Evolutionary conservation across 1,284 basidiomycete genomes (phyloP), one percentile per base, ranked within the genome.

Genomic region (Wallemia mellicola): DNA sequence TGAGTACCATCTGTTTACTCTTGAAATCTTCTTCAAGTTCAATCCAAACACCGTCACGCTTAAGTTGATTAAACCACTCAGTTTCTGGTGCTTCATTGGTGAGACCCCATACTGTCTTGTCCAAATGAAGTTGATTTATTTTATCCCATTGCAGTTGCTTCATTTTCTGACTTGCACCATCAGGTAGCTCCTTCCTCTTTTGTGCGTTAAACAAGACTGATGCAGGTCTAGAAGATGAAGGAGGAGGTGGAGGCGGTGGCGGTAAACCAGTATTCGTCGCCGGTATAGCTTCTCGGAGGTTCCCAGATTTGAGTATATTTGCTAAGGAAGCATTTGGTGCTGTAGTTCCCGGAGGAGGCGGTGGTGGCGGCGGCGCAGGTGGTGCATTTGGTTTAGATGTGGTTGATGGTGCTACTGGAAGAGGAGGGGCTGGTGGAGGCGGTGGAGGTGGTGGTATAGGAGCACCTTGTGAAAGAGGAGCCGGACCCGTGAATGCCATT

Each of bases 141-240:
- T 96, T 98, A 69, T 98, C 92, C 92, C 94, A 98, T 68, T 98
- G 92, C 58, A 98, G 74, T 70, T 96, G 89, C 71, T 96, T 96
- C 85, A 96, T 91, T 74, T 89, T 88, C 59, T 79, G 82, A 62
- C 77, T 80, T 1, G 91, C 86, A 58, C 85, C 82, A 59, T 88
- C 78, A 1, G 79, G 74, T 64, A 95, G 79, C 66, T 87, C 86
- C 70, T 96, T 95, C 59, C 89, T 81, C 59, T 76, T 74, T 60
- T 74, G 27, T 79, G 67, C 61, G 78, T 68, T 55, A 73, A 72
- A 64, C 73, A 74, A 57, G 81, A 67, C 64, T 64, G 66, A 14
- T 62, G 63, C 1, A 64, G 63, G 9, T 25, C 25, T 11, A 24
- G 64, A 62, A 9, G 68, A n/a, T n/a, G n/a, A 66, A 1, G 72